These are phyloP conservation scores for Chalara sp. DNA, from an alignment of 2,329 filamentous ascomycete species.

Conservation along the genomic window DNA sequence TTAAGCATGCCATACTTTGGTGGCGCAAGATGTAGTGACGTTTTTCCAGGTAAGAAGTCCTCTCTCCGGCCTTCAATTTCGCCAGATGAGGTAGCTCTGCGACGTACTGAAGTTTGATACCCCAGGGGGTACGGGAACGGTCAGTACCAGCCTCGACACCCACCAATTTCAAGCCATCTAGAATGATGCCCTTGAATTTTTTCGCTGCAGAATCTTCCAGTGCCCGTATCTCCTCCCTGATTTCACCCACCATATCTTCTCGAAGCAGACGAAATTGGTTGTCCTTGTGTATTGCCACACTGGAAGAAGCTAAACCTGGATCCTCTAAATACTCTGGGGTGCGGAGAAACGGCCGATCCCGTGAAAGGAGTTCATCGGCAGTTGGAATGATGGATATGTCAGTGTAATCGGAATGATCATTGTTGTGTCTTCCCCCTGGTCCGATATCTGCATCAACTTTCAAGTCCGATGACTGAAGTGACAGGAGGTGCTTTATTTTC, in stretches of 20 bases:
- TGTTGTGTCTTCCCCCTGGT: slow-evolving; percentile 67
- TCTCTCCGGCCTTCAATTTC: slow-evolving; percentile 21
- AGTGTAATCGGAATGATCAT: slow-evolving; percentile 57
- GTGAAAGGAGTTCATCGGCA: slow-evolving; percentile 52
- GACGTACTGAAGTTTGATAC: slow-evolving; percentile 34
- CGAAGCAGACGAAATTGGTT: slow-evolving; percentile 66
- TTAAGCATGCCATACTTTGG: slow-evolving; percentile 53
- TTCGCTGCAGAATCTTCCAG: too few relatives aligned
- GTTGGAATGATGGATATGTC: slow-evolving; percentile 61
- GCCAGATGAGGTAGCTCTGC: slow-evolving; percentile 39
- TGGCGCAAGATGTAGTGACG: slow-evolving; percentile 49
- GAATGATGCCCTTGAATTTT: neutral
- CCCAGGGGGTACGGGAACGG: slow-evolving; percentile 25
- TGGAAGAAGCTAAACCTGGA: slow-evolving; percentile 23
- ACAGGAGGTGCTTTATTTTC: slow-evolving; percentile 34
- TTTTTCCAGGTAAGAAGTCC: slow-evolving; percentile 39
- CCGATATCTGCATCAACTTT: slow-evolving; percentile 6
- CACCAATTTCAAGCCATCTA: slow-evolving; percentile 3
- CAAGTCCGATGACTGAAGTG: slow-evolving; percentile 11
- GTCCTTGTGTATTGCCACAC: slow-evolving; percentile 50
- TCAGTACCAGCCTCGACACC: slow-evolving; percentile 10
- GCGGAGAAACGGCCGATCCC: slow-evolving; percentile 47
- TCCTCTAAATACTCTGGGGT: slow-evolving; percentile 42
- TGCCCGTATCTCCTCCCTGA: slow-evolving; percentile 25
- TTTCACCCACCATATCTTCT: slow-evolving; percentile 63